A percentile compares a stretch with the other conserved stretches of the same genome.
Evolutionary conservation across 345 rosid species (phyloP).

Genomic region (Arabis alpina): DNA sequence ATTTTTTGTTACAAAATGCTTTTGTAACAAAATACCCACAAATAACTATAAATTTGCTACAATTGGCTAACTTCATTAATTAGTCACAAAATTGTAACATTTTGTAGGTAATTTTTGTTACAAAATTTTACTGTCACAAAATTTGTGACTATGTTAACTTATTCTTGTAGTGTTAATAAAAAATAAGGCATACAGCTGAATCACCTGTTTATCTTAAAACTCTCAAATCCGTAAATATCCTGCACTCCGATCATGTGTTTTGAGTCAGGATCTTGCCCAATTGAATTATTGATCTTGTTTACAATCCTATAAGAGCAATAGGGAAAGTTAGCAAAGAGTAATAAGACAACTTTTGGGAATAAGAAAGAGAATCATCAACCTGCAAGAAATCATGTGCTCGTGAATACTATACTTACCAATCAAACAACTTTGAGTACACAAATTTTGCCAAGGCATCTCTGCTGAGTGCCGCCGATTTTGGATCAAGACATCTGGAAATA

Average conservation of each 20-base stretch:
- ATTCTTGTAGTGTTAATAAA: too few species aligned
- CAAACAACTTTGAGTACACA: conserved; percentile 91
- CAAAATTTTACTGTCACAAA: too few species aligned
- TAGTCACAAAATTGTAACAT: too few species aligned
- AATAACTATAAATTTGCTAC: too few species aligned
- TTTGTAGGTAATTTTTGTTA: too few species aligned
- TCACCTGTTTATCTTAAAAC: conserved; percentile 99
- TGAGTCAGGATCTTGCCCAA: conserved; percentile 93
- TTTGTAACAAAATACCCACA: too few species aligned
- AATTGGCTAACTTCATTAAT: too few species aligned
- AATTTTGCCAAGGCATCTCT: conserved; percentile 97
- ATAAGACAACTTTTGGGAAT: conserved; percentile 12
- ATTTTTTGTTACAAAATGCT: too few species aligned
- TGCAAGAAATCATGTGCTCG: background rate
- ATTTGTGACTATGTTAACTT: too few species aligned
- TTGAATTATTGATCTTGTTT: conserved; percentile 80
- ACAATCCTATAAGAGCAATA: conserved; percentile 70
- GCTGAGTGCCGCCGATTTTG: conserved; percentile 75
- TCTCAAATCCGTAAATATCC: conserved; percentile 99
- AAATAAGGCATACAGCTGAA: conserved; percentile 57
- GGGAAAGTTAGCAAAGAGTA: conserved; percentile 17
- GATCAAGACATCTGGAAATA: conserved; percentile 92
- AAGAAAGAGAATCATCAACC: conserved; percentile 17
- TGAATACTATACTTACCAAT: conserved; percentile 66
- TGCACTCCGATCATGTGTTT: conserved; percentile 86